Evolutionary conservation across 257 asterid species (phyloP).

Genomic region (Solanum megistacrolobum): DNA sequence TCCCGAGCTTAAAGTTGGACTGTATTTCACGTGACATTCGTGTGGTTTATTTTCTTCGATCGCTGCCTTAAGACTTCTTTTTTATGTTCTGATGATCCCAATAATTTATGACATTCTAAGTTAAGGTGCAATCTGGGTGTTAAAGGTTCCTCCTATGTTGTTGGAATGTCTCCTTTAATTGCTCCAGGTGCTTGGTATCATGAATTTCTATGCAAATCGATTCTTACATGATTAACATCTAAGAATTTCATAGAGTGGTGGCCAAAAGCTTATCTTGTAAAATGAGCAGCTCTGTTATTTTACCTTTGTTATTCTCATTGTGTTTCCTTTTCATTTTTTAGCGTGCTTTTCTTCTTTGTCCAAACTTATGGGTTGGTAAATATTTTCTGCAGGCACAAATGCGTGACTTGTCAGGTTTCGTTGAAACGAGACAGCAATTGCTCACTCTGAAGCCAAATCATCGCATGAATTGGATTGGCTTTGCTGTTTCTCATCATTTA

Average conservation of each 20-base stretch:
- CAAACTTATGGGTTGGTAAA: neutral
- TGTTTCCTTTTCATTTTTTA: constrained; percentile 1
- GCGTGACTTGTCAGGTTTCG: constrained; percentile 98
- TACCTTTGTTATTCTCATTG: neutral
- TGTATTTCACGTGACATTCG: neutral
- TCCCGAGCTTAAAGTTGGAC: neutral
- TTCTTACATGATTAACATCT: neutral
- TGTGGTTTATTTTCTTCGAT: neutral
- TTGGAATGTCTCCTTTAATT: neutral
- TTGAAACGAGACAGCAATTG: constrained; percentile 92
- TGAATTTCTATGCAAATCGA: neutral
- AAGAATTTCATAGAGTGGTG: neutral
- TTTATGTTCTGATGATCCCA: neutral
- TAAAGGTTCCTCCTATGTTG: neutral
- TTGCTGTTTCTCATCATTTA: constrained; percentile 92
- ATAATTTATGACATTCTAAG: neutral
- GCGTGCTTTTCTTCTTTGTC: constrained; percentile 6
- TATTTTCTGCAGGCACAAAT: constrained; percentile 73
- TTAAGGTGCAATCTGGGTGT: neutral
- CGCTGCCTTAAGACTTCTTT: neutral
- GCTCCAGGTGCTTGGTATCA: neutral
- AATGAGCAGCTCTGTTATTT: neutral
- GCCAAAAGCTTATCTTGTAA: neutral
- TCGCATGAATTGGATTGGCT: constrained; percentile 99
- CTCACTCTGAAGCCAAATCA: constrained; percentile 93